Percentiles rank a stretch among this genome's conserved stretches.
These are phyloP conservation scores for Fusarium sp. DNA, from an alignment of 2,329 filamentous ascomycete species.

Conservation along the genomic window DNA sequence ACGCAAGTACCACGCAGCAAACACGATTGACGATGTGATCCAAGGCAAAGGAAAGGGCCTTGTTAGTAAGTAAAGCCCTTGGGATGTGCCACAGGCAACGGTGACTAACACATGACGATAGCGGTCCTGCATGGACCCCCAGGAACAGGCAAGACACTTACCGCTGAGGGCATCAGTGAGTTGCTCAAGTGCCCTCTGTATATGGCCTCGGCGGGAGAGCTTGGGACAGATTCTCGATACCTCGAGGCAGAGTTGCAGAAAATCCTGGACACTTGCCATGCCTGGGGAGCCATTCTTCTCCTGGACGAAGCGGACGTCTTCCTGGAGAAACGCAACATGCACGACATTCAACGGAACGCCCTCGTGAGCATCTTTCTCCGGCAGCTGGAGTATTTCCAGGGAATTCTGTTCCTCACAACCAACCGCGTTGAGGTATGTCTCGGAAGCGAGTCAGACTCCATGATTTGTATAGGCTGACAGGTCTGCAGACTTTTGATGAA, in stretches of 20 bases:
- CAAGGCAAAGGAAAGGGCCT: conserved; percentile 89
- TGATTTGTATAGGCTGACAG: conserved; percentile 7
- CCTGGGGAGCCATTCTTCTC: conserved; percentile 86
- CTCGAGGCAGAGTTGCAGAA: conserved; percentile 84
- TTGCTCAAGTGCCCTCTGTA: conserved; percentile 85
- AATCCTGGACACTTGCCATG: conserved; percentile 86
- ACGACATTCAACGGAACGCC: conserved; percentile 87
- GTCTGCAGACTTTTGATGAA: conserved; percentile 80
- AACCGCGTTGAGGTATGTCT: conserved; percentile 77
- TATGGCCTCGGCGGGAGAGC: conserved; percentile 84
- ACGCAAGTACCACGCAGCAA: conserved; percentile 83
- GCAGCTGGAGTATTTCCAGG: conserved; percentile 90
- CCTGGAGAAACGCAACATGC: conserved; percentile 83
- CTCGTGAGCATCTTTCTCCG: conserved; percentile 90
- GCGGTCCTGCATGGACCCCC: conserved; percentile 85
- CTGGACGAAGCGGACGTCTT: conserved; percentile 90
- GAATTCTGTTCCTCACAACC: conserved; percentile 89
- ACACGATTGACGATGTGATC: conserved; percentile 86
- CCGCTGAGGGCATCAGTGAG: conserved; percentile 87
- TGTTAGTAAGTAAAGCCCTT: conserved; percentile 62
- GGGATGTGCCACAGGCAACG: neutral
- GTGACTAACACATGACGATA: conserved; percentile 38
- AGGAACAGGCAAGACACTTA: conserved; percentile 89
- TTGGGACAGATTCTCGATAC: conserved; percentile 80
- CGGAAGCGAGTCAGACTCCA: neutral